Evolutionary conservation across 106 monocot species (phyloP).

Genomic region (Dendrobium huoshanense): DNA sequence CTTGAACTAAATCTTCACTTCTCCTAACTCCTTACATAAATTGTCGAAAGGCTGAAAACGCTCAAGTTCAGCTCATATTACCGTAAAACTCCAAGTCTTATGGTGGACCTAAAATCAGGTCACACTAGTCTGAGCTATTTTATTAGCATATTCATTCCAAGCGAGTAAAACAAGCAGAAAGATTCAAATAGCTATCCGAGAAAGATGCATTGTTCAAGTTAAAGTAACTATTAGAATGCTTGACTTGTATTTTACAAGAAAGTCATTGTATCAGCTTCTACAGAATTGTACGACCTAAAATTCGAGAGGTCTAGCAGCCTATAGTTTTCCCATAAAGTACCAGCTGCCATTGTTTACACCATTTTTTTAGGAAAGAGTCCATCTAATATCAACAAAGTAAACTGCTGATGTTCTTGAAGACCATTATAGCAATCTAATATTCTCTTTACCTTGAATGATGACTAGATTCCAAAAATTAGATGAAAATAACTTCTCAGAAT

Average conservation of each 20-base stretch:
- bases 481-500: neutral
- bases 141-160: slow-evolving; percentile 1
- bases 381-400: neutral
- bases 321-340: neutral
- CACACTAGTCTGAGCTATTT: neutral
- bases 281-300: neutral
- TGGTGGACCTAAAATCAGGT: neutral
- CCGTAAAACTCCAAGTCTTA: neutral
- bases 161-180: neutral
- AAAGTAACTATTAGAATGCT: neutral
- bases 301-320: neutral
- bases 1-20: no score
- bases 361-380: neutral
- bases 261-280: neutral
- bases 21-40: neutral
- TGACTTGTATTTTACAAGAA: neutral
- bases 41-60: neutral
- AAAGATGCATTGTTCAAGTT: neutral
- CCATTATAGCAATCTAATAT: neutral
- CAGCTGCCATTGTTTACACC: neutral
- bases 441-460: neutral
- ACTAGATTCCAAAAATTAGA: neutral
- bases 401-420: neutral
- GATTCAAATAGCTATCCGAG: neutral
- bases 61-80: neutral